Base-by-base conservation (phyloP, 176 grass and related monocot genomes). In the Rhynchospora breviuscula region DNA sequence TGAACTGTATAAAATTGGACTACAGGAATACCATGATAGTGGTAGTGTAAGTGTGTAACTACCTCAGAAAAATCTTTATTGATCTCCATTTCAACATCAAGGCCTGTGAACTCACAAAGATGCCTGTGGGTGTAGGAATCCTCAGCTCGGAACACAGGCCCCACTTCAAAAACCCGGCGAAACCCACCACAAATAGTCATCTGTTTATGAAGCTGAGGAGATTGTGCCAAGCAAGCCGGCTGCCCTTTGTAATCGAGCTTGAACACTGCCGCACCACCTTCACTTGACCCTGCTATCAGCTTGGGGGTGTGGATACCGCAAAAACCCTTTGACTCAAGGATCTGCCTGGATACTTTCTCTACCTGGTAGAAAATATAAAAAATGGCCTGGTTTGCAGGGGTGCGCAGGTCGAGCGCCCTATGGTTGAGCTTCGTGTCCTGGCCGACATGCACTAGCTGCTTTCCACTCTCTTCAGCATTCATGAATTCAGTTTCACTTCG, bases 241-340 rank as follows among this genome's bases (percentile, higher is more conserved):
- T 95, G 96, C 1, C 93, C 96, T 84, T 93, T 99, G 85, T 95
- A 97, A 76, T 94, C 83, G 23, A 97, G 79, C 68, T 85, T 98
- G 85, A 98, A 98, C 86, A 98, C 96, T 79, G 96, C 89, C 25
- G 96, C 96, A 80, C 96, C 96, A 21, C 96, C 96, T 87, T 98
- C 96, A 60, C 96, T 98, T 64, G 96, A 91, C 71, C 93, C 96
- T 65, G 81, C 23, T 69, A 91, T 76, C 71, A 95, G 69, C 54
- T 95, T 95, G 68, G 96, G 96, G 48, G 82, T 93, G 84, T 98
- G 93, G 40, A 98, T 91, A 11, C 93, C 91, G 23, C 93, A 85
- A 85, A 98, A 98, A 31, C 90, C 83, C 59, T 95, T 84, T 2
- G 88, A 93, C 33, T 87, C 79, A 25, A 98, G 73, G 82, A 85